These are phyloP conservation scores for Leishmania martiniquensis DNA, from an alignment of 208 protist genomes.

Conservation along the genomic window DNA sequence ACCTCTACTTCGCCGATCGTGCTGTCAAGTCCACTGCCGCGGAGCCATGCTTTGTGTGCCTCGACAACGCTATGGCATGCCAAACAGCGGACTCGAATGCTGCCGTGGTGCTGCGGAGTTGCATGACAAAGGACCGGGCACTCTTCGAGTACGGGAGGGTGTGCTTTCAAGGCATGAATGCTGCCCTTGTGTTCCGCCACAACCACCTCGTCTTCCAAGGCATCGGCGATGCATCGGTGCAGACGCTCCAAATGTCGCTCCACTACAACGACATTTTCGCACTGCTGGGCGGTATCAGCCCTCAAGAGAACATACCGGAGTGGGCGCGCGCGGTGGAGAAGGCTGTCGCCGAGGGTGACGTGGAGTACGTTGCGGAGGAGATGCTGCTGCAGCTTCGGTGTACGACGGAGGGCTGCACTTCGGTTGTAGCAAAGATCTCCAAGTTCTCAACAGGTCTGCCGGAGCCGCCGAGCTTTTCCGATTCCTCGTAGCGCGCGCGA, in stretches of 20 bases:
- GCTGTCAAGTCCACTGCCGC: conserved; percentile 65
- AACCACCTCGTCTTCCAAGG: conserved; percentile 63
- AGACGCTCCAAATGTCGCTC: conserved; percentile 57
- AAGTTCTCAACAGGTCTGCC: conserved; percentile 42
- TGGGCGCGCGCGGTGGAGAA: conserved; percentile 26
- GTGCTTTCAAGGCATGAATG: conserved; percentile 48
- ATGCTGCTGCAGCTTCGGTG: conserved; percentile 55
- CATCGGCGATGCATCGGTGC: conserved; percentile 46
- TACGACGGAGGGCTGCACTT: conserved; percentile 28
- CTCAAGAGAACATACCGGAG: conserved; percentile 30
- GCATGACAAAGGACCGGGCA: conserved; percentile 11
- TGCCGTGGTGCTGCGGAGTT: conserved; percentile 33
- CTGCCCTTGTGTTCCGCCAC: conserved; percentile 56
- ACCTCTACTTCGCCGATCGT: conserved; percentile 73
- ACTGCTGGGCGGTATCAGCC: conserved; percentile 49
- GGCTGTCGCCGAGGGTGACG: conserved; percentile 35
- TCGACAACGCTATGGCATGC: conserved; percentile 49
- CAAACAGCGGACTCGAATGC: conserved; percentile 37
- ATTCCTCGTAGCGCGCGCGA: conserved; percentile 23
- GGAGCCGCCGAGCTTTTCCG: conserved; percentile 40
- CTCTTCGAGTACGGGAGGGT: conserved; percentile 33
- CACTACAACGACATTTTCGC: conserved; percentile 56
- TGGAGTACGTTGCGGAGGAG: conserved; percentile 86
- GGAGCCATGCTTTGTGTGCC: conserved; percentile 63
- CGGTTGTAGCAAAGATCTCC: conserved; percentile 44